Conservation (phyloP, 2,329 filamentous ascomycete species). For the Pezicula radicicola region DNA sequence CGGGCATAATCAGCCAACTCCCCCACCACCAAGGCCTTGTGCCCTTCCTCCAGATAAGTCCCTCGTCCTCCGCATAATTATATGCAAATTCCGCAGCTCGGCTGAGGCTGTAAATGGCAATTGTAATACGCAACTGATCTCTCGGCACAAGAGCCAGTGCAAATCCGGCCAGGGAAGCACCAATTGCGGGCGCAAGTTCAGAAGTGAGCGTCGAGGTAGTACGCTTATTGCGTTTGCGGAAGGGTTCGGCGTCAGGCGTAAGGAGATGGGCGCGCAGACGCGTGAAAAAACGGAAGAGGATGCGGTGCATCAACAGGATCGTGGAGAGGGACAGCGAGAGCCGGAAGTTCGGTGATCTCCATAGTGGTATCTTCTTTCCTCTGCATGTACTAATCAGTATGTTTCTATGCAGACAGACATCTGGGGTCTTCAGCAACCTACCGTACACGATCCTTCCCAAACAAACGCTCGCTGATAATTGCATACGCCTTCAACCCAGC, state of each 20-base stretch:
- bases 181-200: constrained; percentile 81
- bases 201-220: constrained; percentile 76
- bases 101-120: constrained; percentile 79
- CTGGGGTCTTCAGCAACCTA: constrained; percentile 7
- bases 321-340: constrained; percentile 80
- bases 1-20: constrained; percentile 76
- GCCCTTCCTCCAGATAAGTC: constrained; percentile 61
- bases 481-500: constrained; percentile 62
- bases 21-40: constrained; percentile 76
- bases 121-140: constrained; percentile 69
- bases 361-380: constrained; percentile 48
- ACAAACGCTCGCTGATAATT: constrained; percentile 44
- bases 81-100: constrained; percentile 83
- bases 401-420: neutral
- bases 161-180: constrained; percentile 82
- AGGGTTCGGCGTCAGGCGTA: constrained; percentile 74
- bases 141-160: constrained; percentile 73
- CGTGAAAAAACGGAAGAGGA: constrained; percentile 86
- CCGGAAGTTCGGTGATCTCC: constrained; percentile 68
- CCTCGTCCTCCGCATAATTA: constrained; percentile 76
- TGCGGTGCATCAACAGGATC: constrained; percentile 82
- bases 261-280: constrained; percentile 76
- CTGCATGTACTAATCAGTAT: constrained; percentile 10
- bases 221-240: constrained; percentile 78
- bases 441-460: constrained; percentile 35